These are phyloP conservation scores for Hamamelis virginiana DNA, from an alignment of 164 flowering plant species.

Conservation along the genomic window DNA sequence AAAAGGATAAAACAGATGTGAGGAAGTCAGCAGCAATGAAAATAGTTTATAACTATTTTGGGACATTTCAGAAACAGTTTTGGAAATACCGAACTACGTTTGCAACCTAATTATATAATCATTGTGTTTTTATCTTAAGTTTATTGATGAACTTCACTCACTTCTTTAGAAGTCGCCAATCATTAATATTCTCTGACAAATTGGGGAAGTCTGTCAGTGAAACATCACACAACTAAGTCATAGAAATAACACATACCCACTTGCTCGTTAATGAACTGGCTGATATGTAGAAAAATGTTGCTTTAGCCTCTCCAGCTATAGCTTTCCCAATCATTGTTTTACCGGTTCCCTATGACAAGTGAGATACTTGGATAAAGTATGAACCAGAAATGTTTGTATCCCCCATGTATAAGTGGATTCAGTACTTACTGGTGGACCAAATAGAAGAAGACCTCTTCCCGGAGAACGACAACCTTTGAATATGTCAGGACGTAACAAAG, in stretches of 20 bases:
- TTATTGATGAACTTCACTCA: too few relatives aligned
- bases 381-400: neutral
- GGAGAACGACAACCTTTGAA: conserved; percentile 99
- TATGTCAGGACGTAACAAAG: conserved; percentile 94
- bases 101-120: too few relatives aligned
- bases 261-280: conserved; percentile 99
- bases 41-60: too few relatives aligned
- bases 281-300: conserved; percentile 98
- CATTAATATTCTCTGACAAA: neutral
- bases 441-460: conserved; percentile 96
- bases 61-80: too few relatives aligned
- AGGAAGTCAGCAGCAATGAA: too few relatives aligned
- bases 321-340: conserved; percentile 99
- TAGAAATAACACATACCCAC: conserved; percentile 66
- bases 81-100: too few relatives aligned
- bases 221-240: neutral
- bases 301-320: conserved; percentile 99
- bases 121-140: too few relatives aligned
- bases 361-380: conserved; percentile 2
- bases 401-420: neutral
- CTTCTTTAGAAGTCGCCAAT: neutral
- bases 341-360: conserved; percentile 81
- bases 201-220: neutral
- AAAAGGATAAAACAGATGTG: too few relatives aligned
- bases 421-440: conserved; percentile 94